Conservation (phyloP, 2,329 filamentous ascomycete genomes). For the Nemania bipapillata region DNA sequence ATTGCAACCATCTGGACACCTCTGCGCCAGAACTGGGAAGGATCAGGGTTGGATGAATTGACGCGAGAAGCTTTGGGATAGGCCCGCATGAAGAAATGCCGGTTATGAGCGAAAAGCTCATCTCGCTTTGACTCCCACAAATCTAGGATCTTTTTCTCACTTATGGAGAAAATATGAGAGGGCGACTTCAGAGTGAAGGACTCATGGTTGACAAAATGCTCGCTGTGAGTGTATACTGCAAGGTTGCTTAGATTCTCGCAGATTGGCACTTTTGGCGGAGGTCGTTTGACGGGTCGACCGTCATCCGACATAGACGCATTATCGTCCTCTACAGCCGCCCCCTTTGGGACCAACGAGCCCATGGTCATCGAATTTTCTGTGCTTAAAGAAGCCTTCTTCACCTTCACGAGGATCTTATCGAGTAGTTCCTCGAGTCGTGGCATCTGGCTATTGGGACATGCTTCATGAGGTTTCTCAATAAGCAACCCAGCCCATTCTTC, state of each 20-base stretch:
- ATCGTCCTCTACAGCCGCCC: slow-evolving; percentile 51
- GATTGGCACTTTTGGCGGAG: slow-evolving; percentile 66
- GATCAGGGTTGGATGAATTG: slow-evolving; percentile 93
- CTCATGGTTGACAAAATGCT: slow-evolving; percentile 78
- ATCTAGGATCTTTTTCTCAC: slow-evolving; percentile 77
- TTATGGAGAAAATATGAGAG: slow-evolving; percentile 85
- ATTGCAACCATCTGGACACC: slow-evolving; percentile 98
- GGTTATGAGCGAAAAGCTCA: slow-evolving; percentile 87
- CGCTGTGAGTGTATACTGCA: slow-evolving; percentile 87
- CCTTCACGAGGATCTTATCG: slow-evolving; percentile 85
- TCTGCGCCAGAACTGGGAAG: slow-evolving; percentile 87
- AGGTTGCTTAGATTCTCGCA: slow-evolving; percentile 77
- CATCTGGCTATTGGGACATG: slow-evolving; percentile 65
- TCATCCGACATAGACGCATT: slow-evolving; percentile 58
- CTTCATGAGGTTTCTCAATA: slow-evolving; percentile 67
- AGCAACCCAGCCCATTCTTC: slow-evolving; percentile 83
- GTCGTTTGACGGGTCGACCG: slow-evolving; percentile 52
- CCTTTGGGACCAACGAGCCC: slow-evolving; percentile 50
- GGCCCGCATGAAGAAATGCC: slow-evolving; percentile 86
- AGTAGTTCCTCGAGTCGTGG: slow-evolving; percentile 77
- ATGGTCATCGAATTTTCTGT: slow-evolving; percentile 50
- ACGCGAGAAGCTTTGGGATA: slow-evolving; percentile 85
- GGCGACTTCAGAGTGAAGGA: slow-evolving; percentile 70
- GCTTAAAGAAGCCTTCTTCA: slow-evolving; percentile 66
- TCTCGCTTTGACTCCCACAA: slow-evolving; percentile 71